Percentiles rank a stretch among this genome's conserved stretches.
phyloP scores from a whole-genome alignment of 345 rosid genomes.

The Adansonia digitata region DNA sequence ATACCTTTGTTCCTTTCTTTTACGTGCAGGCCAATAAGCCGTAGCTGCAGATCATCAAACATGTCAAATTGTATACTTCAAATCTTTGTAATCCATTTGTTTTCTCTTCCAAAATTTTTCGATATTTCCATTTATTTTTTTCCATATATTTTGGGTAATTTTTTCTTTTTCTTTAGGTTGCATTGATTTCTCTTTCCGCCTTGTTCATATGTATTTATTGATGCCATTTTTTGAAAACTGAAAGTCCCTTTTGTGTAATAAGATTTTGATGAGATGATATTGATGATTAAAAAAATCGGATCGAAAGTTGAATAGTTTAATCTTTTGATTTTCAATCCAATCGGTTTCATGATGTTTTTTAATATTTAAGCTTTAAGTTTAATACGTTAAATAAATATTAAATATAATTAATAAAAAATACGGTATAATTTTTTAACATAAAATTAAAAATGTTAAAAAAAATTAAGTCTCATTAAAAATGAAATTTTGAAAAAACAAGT shows the following conservation, averaged over 20 bases:
- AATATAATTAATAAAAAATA: too few species aligned
- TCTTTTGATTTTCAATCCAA: too few species aligned
- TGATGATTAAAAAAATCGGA: too few species aligned
- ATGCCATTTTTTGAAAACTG: background rate
- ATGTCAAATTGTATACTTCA: background rate
- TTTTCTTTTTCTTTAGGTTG: background rate
- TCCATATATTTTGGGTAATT: background rate
- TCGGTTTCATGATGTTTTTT: too few species aligned
- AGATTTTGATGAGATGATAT: background rate
- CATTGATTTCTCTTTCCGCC: background rate
- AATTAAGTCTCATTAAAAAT: too few species aligned
- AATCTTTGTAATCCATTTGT: background rate
- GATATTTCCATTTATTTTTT: too few species aligned
- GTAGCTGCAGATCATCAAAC: slow-evolving; percentile 9
- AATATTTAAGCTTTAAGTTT: too few species aligned
- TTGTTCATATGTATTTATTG: background rate
- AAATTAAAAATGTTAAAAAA: too few species aligned
- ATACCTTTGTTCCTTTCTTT: background rate
- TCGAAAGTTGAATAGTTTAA: too few species aligned
- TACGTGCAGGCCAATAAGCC: slow-evolving; percentile 41
- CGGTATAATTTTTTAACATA: too few species aligned
- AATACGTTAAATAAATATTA: too few species aligned
- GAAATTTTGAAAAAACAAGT: too few species aligned
- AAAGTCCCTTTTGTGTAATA: background rate
- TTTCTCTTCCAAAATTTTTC: background rate